Conservation (phyloP, 139 green algal species). For the Mychonastes homosphaera region DNA sequence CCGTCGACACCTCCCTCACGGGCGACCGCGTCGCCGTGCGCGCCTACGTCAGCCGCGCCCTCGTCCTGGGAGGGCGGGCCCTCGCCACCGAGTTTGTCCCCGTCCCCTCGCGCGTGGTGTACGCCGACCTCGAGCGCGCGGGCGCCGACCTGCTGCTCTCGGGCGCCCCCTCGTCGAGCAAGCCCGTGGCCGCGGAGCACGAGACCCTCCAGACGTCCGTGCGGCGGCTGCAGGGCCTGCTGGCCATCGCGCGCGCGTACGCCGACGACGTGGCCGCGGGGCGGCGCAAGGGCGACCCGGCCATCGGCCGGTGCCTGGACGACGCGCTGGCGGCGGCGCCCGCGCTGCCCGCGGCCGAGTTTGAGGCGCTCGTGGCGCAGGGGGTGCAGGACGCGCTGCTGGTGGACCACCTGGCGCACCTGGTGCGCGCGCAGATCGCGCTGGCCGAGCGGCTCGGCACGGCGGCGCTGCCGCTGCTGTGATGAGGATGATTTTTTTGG, state of each 20-base stretch:
- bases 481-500: too few species aligned
- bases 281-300: slow-evolving; percentile 39
- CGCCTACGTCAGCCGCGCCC: slow-evolving; percentile 8
- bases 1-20: slow-evolving; percentile 69
- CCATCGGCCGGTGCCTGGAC: slow-evolving; percentile 73
- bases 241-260: slow-evolving; percentile 50
- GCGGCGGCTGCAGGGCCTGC: slow-evolving; percentile 39
- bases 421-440: slow-evolving; percentile 74
- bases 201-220: slow-evolving; percentile 63
- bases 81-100: slow-evolving; percentile 85
- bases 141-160: slow-evolving; percentile 53
- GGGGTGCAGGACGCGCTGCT: slow-evolving; percentile 75
- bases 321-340: slow-evolving; percentile 78
- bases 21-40: slow-evolving; percentile 12
- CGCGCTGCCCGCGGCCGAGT: slow-evolving; percentile 50
- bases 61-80: slow-evolving; percentile 43
- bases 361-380: slow-evolving; percentile 76
- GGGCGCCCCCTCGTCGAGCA: slow-evolving; percentile 22
- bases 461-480: slow-evolving; percentile 65
- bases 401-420: slow-evolving; percentile 77
- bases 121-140: slow-evolving; percentile 64
- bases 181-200: slow-evolving; percentile 43
- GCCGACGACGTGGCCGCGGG: slow-evolving; percentile 49
- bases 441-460: slow-evolving; percentile 84
- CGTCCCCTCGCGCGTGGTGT: slow-evolving; percentile 62